Conservation (phyloP, 495 filamentous ascomycete genomes). For the Elaphomyces granulatus region DNA sequence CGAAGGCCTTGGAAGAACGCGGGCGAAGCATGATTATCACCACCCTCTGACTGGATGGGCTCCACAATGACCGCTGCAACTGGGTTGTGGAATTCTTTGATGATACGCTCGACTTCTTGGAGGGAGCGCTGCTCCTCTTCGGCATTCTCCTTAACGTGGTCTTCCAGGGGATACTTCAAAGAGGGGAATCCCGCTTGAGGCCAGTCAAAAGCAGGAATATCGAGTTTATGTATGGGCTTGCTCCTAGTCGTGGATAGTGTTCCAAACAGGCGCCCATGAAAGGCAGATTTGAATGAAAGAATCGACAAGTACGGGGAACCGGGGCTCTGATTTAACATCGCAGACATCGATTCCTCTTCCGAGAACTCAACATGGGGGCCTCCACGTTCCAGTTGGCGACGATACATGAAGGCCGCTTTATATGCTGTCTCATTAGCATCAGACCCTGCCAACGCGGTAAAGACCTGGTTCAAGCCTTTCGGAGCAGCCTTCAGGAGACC, state of each 20-base stretch:
- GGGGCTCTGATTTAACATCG: slow-evolving; percentile 77
- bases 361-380: slow-evolving; percentile 72
- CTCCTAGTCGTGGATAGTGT: slow-evolving; percentile 83
- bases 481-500: slow-evolving; percentile 82
- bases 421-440: slow-evolving; percentile 99
- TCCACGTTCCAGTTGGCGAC: slow-evolving; percentile 75
- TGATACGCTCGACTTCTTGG: slow-evolving; percentile 74
- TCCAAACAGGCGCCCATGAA: slow-evolving; percentile 94
- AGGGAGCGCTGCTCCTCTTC: slow-evolving; percentile 75
- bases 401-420: slow-evolving; percentile 98
- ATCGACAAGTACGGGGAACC: slow-evolving; percentile 79
- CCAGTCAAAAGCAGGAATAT: slow-evolving; percentile 98
- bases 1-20: slow-evolving; percentile 85
- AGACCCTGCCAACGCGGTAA: slow-evolving; percentile 89
- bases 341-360: slow-evolving; percentile 56
- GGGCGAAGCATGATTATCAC: slow-evolving; percentile 95
- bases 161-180: slow-evolving; percentile 82
- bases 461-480: slow-evolving; percentile 86
- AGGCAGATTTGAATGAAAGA: slow-evolving; percentile 81
- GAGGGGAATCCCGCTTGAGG: slow-evolving; percentile 85
- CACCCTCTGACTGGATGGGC: slow-evolving; percentile 95
- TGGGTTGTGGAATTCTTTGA: slow-evolving; percentile 73
- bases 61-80: slow-evolving; percentile 83
- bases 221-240: slow-evolving; percentile 96
- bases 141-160: slow-evolving; percentile 69